Evolutionary conservation across 2,329 filamentous ascomycete genomes (phyloP).

Genomic region (Dothidotthia symphoricarpi): DNA sequence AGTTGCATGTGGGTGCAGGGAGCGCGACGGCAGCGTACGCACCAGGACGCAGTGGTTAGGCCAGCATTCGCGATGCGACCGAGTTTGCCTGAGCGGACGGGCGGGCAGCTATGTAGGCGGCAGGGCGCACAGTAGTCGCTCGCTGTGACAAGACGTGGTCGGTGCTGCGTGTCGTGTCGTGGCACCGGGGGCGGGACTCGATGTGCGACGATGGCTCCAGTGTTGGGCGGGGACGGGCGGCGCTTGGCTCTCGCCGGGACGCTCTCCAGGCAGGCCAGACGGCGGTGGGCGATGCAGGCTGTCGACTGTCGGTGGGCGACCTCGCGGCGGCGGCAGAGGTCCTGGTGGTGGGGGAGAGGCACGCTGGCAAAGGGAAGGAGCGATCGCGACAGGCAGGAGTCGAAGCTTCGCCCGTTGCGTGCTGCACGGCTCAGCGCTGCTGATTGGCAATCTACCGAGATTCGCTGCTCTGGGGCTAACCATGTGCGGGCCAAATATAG

Average conservation of each 20-base stretch:
- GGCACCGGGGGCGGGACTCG: constrained; percentile 24
- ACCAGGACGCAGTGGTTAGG: constrained; percentile 32
- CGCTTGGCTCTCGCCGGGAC: neutral
- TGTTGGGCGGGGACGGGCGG: constrained; percentile 5
- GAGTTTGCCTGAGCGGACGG: constrained; percentile 9
- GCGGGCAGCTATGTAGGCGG: constrained; percentile 15
- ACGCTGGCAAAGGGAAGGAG: neutral
- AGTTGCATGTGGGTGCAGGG: constrained; percentile 9
- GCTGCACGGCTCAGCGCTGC: no score
- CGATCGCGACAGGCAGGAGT: no score
- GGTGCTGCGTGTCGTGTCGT: constrained; percentile 11
- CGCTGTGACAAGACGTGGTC: no score
- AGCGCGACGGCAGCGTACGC: constrained; percentile 14
- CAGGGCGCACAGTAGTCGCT: constrained; percentile 11
- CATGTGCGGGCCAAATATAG: no score
- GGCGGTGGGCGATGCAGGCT: constrained; percentile 13
- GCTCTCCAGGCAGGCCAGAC: constrained; percentile 11
- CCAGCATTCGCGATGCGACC: constrained; percentile 32
- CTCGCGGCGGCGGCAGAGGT: constrained; percentile 34
- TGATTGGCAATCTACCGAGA: no score
- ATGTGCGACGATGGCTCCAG: constrained; percentile 15
- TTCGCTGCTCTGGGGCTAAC: no score
- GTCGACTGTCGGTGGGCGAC: no score
- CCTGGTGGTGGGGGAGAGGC: constrained; percentile 19
- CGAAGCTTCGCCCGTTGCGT: no score